Evolutionary conservation across 306 rosid species (phyloP).

Genomic region (Hippophae tibetana): DNA sequence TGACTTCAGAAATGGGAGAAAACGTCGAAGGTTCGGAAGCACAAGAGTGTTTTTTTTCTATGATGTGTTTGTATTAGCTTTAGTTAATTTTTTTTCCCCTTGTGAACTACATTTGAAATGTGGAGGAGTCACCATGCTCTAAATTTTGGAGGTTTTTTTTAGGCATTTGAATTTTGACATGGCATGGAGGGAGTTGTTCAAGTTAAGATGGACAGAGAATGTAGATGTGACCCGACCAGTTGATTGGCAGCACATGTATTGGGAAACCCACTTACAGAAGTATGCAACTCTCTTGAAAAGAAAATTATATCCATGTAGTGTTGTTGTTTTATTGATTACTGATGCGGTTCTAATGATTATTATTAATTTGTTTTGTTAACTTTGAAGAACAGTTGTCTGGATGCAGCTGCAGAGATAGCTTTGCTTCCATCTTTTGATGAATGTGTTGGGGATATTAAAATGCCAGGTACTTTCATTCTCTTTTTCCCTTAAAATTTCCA

Average conservation of each 20-base stretch:
- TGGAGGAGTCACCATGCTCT: background rate
- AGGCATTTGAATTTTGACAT: slow-evolving; percentile 43
- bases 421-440: slow-evolving; percentile 51
- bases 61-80: slow-evolving; percentile 11
- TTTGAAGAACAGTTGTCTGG: slow-evolving; percentile 59
- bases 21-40: slow-evolving; percentile 52
- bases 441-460: slow-evolving; percentile 43
- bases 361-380: slow-evolving; percentile 18
- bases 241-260: slow-evolving; percentile 71
- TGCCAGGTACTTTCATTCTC: slow-evolving; percentile 48
- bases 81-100: slow-evolving; percentile 7
- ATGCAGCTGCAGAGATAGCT: slow-evolving; percentile 73
- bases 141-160: slow-evolving; percentile 10
- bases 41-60: slow-evolving; percentile 9
- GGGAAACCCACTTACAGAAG: slow-evolving; percentile 87
- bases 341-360: slow-evolving; percentile 6
- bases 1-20: slow-evolving; percentile 37
- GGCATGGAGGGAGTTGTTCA: slow-evolving; percentile 46
- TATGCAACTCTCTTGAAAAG: slow-evolving; percentile 18
- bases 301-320: background rate
- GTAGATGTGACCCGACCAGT: slow-evolving; percentile 21
- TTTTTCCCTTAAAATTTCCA: background rate
- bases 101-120: slow-evolving; percentile 1
- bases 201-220: slow-evolving; percentile 51
- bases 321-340: background rate